Evolutionary conservation across 371 early-diverging fungal genomes (phyloP).

Genomic region (Funneliformis caledonium): DNA sequence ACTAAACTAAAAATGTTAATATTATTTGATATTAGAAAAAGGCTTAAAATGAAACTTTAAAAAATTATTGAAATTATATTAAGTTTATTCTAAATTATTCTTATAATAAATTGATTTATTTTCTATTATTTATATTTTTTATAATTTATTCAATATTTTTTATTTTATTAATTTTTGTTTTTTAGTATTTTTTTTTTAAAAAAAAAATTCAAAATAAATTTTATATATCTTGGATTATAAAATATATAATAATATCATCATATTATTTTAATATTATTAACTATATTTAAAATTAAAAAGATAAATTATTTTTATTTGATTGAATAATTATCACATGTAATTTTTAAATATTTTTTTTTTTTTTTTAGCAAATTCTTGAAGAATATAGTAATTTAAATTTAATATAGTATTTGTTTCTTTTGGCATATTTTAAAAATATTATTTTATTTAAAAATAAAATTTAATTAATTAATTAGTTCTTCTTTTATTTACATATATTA

Average conservation of each 20-base stretch:
- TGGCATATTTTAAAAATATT: too few relatives aligned
- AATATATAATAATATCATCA: not conserved
- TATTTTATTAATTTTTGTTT: too few relatives aligned
- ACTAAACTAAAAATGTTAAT: not conserved
- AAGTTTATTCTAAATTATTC: not conserved
- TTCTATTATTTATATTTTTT: too few relatives aligned
- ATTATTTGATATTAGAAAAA: not conserved
- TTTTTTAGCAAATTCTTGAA: too few relatives aligned
- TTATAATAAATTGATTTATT: not conserved
- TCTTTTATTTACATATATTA: not conserved
- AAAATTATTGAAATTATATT: not conserved
- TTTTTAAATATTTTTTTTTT: slow-evolving; percentile 11
- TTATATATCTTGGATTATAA: not conserved
- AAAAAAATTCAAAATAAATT: slow-evolving; percentile 20
- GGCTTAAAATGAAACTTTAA: not conserved
- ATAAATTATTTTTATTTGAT: slow-evolving; percentile 16
- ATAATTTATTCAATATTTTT: too few relatives aligned
- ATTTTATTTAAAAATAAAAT: too few relatives aligned
- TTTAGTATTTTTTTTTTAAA: not conserved
- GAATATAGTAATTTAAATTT: too few relatives aligned
- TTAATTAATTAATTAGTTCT: not conserved
- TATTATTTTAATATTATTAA: not conserved
- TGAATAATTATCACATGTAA: slow-evolving; percentile 17
- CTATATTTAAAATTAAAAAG: slow-evolving; percentile 4
- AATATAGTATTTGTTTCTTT: too few relatives aligned